phyloP scores from a whole-genome alignment of 306 rosid genomes.

The peach (Prunus persica) region DNA sequence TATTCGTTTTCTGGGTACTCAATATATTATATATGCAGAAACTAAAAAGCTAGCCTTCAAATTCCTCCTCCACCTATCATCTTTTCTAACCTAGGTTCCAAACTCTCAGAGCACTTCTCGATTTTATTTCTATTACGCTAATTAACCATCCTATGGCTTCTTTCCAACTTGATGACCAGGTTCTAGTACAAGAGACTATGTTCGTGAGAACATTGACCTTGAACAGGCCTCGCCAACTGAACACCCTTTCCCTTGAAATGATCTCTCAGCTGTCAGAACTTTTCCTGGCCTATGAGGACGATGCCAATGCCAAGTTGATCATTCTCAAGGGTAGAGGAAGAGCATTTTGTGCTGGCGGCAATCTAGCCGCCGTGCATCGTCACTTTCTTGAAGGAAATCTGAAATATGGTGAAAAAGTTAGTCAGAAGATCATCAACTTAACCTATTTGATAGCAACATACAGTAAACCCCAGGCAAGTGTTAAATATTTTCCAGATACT shows the following conservation, averaged over 20 bases:
- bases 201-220: slow-evolving; percentile 44
- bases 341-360: slow-evolving; percentile 84
- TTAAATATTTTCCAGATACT: too few relatives aligned
- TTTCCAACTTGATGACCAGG: slow-evolving; percentile 10
- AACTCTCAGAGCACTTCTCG: not conserved
- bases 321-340: slow-evolving; percentile 72
- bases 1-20: too few relatives aligned
- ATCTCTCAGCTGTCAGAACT: slow-evolving; percentile 48
- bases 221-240: slow-evolving; percentile 58
- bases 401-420: slow-evolving; percentile 45
- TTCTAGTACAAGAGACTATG: slow-evolving; percentile 47
- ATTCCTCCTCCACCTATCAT: not conserved
- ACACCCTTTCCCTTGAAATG: slow-evolving; percentile 58
- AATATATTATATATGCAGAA: too few relatives aligned
- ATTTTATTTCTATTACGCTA: not conserved
- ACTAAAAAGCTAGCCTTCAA: not conserved
- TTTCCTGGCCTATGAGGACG: slow-evolving; percentile 38
- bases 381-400: slow-evolving; percentile 34
- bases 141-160: not conserved
- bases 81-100: not conserved
- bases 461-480: slow-evolving; percentile 33
- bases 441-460: slow-evolving; percentile 68
- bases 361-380: slow-evolving; percentile 43
- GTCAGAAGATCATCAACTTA: slow-evolving; percentile 35
- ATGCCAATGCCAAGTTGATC: slow-evolving; percentile 48